phyloP scores from a whole-genome alignment of 2,329 filamentous ascomycete genomes.

The Lachnellula arida region DNA sequence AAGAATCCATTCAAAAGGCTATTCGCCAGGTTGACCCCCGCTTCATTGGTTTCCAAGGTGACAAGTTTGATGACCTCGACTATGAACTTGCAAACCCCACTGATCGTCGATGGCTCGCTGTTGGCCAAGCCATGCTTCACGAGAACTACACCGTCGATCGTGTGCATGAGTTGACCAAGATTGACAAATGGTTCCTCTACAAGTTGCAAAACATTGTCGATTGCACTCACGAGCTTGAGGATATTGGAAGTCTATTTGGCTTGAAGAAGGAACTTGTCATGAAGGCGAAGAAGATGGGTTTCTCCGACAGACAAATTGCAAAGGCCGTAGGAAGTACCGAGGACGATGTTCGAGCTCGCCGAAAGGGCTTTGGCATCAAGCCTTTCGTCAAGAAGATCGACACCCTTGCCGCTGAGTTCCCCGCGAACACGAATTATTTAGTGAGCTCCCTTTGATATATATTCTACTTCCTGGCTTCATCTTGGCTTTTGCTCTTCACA shows the following conservation, averaged over 20 bases:
- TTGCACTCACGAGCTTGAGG: conserved; percentile 79
- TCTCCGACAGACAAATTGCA: conserved; percentile 95
- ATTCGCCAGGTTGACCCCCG: conserved; percentile 93
- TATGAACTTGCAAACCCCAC: conserved; percentile 87
- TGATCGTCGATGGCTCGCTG: conserved; percentile 93
- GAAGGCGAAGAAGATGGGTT: conserved; percentile 95
- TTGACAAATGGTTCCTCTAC: conserved; percentile 99
- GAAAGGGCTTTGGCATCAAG: conserved; percentile 81
- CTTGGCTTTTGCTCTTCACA: too few relatives aligned
- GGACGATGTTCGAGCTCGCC: conserved; percentile 79
- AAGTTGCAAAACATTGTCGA: conserved; percentile 97
- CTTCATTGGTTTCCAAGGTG: conserved; percentile 90
- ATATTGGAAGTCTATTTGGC: conserved; percentile 74
- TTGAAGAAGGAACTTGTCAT: conserved; percentile 84
- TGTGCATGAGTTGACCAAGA: conserved; percentile 92
- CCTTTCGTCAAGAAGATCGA: conserved; percentile 99
- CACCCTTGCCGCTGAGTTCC: conserved; percentile 79
- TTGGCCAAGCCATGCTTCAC: conserved; percentile 96
- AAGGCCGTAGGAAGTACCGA: conserved; percentile 79
- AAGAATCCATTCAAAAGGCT: conserved; percentile 98
- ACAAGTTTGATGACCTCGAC: conserved; percentile 90
- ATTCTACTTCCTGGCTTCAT: too few relatives aligned
- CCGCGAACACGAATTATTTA: conserved; percentile 9
- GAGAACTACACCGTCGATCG: conserved; percentile 91
- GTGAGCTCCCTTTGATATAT: neutral